A percentile compares a stretch with the other conserved stretches of the same genome.
phyloP scores from a whole-genome alignment of 805 yeast genomes.

The Cyberlindnera petersonii region DNA sequence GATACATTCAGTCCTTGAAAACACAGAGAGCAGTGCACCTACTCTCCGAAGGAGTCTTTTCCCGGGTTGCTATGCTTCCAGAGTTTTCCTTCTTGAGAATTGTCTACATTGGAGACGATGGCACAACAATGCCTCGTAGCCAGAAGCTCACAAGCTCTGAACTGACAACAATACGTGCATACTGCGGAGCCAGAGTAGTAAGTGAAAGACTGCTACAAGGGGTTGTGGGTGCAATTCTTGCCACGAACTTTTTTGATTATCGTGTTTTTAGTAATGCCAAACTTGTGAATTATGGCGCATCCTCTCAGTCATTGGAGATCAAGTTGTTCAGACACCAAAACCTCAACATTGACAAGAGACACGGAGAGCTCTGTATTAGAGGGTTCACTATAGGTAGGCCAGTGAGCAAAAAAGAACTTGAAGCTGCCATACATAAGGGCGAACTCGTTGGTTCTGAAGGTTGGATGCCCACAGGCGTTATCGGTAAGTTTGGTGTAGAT shows the following conservation, averaged over 20 bases:
- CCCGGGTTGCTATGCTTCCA: slow-evolving; percentile 28
- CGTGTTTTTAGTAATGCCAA: slow-evolving; percentile 39
- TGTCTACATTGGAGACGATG: slow-evolving; percentile 18
- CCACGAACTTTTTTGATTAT: slow-evolving; percentile 60
- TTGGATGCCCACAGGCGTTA: slow-evolving; percentile 46
- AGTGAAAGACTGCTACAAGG: slow-evolving; percentile 44
- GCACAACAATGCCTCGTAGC: neutral
- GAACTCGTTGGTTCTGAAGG: slow-evolving; percentile 43
- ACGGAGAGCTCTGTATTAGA: slow-evolving; percentile 52
- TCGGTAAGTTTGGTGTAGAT: slow-evolving; percentile 63
- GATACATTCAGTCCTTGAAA: slow-evolving; percentile 10
- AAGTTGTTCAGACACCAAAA: slow-evolving; percentile 41
- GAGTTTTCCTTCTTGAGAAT: slow-evolving; percentile 30
- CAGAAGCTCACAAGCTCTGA: slow-evolving; percentile 22
- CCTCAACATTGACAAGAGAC: slow-evolving; percentile 33
- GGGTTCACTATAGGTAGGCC: slow-evolving; percentile 67
- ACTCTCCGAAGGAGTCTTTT: slow-evolving; percentile 20
- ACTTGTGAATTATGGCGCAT: slow-evolving; percentile 48
- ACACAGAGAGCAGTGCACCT: slow-evolving; percentile 24
- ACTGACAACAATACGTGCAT: slow-evolving; percentile 41
- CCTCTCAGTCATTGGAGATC: slow-evolving; percentile 57
- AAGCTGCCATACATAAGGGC: slow-evolving; percentile 29
- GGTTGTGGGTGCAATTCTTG: slow-evolving; percentile 54
- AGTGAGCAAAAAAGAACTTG: slow-evolving; percentile 28
- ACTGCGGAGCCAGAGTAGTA: slow-evolving; percentile 47